These are phyloP conservation scores for Protea cynaroides DNA, from an alignment of 164 flowering plant species.

Conservation along the genomic window DNA sequence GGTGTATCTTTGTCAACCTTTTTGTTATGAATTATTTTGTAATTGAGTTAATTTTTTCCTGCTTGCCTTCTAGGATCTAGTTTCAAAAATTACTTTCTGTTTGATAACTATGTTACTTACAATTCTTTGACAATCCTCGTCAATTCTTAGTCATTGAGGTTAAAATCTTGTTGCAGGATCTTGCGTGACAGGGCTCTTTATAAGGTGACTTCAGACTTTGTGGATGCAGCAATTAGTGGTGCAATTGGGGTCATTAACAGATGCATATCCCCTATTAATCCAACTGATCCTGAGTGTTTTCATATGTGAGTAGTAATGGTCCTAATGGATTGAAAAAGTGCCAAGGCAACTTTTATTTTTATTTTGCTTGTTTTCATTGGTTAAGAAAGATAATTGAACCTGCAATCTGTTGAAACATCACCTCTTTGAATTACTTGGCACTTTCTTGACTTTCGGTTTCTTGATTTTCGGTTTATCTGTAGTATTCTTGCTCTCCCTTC, in stretches of 20 bases:
- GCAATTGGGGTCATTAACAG: conserved; percentile 96
- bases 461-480: no score
- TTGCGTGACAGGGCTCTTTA: conserved; percentile 93
- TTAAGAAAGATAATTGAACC: no score
- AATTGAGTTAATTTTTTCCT: not conserved
- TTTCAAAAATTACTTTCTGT: not conserved
- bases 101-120: not conserved
- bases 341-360: not conserved
- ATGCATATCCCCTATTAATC: conserved; percentile 98
- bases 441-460: no score
- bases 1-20: conserved; percentile 34
- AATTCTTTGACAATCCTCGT: not conserved
- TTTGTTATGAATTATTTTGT: not conserved
- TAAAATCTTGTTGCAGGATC: conserved; percentile 52
- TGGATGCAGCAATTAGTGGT: conserved; percentile 92
- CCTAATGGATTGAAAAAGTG: no score
- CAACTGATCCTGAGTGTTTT: conserved; percentile 99
- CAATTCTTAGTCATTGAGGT: not conserved
- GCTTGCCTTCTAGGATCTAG: not conserved
- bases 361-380: not conserved
- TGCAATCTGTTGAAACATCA: no score
- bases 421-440: no score
- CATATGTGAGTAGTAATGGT: conserved; percentile 78
- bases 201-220: conserved; percentile 97
- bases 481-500: no score